Base-by-base conservation (phyloP, 2,329 filamentous ascomycete genomes). In the Nothopassalora personata region DNA sequence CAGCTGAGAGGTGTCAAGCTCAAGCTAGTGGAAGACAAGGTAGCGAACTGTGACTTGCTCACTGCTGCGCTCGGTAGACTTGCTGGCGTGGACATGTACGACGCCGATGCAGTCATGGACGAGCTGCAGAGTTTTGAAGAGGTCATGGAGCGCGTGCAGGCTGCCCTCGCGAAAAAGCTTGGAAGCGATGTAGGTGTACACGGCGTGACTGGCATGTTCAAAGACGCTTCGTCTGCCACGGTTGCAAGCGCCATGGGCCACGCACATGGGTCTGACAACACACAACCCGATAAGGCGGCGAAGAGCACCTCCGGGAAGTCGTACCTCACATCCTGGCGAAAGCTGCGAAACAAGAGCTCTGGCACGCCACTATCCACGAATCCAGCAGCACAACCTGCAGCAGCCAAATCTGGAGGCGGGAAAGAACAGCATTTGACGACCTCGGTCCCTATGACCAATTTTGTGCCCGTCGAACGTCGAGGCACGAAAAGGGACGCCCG, bases 131-230 rank as follows among this genome's bases (percentile, higher is more conserved):
- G 86, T 1, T 80, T 99, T 4, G 94, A 99, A 73, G 81, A 81
- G 39, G 83, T 97, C 31, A 81, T 99, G 31, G 93, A 97, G 70
- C 89, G 93, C 71, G 89, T 92, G 0, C 92, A 97, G 73, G 76
- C 80, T 0, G 81, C 83, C 3, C 78, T 97, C 46, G 78, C 84
- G 5, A 93, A 95, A 71, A 96, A 91, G 70, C 82, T 99, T 4
- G 93, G 94, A n/a, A 90, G 82, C 69, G 94, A 99, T 65, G 94
- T 99, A 10, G 94, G 94, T 10, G 85, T 92, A 2, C 86, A 93
- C 59, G 85, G 87, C 5, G 83, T 87, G 2, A 80, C 83, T n/a
- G 75, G 82, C 0, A 78, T 95, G 52, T 96, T 95, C 77, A 91
- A 87, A 70, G 87, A 90, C 53, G 84, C 79, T 77, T 6, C 77